These are phyloP conservation scores for Phalaenopsis aphrodite DNA, from an alignment of 106 monocot species.

Conservation along the genomic window DNA sequence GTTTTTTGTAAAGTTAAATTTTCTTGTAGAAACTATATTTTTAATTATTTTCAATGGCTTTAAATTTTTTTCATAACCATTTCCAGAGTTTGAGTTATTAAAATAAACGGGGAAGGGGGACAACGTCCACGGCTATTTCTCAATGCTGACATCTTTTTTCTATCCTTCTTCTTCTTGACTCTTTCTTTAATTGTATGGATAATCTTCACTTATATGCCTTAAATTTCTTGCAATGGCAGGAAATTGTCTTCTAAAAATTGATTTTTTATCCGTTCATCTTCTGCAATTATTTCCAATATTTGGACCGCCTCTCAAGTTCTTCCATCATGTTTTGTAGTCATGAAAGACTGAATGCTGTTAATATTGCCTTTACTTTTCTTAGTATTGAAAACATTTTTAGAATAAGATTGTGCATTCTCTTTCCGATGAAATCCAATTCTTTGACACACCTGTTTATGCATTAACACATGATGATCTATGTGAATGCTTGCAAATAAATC, in stretches of 20 bases:
- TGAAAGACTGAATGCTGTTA: neutral
- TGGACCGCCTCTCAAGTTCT: neutral
- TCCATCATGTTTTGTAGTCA: neutral
- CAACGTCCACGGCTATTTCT: neutral
- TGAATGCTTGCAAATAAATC: neutral
- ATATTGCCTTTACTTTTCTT: neutral
- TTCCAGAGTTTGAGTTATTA: neutral
- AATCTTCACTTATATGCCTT: too few species aligned
- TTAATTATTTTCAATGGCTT: neutral
- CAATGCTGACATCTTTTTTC: neutral
- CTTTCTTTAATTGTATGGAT: too few species aligned
- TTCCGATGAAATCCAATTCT: neutral
- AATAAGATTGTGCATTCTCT: neutral
- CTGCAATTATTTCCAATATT: neutral
- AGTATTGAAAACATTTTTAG: too few species aligned
- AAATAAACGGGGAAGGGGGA: neutral
- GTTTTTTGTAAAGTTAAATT: conserved; percentile 12
- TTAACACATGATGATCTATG: neutral
- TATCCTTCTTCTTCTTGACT: too few species aligned
- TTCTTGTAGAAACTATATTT: neutral
- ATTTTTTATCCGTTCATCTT: too few species aligned
- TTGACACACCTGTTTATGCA: neutral
- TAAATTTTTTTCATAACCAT: neutral
- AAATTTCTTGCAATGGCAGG: too few species aligned
- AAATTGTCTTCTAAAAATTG: too few species aligned